Base-by-base conservation (phyloP, 2,329 filamentous ascomycete species). In the Tolypocladium nubicola region DNA sequence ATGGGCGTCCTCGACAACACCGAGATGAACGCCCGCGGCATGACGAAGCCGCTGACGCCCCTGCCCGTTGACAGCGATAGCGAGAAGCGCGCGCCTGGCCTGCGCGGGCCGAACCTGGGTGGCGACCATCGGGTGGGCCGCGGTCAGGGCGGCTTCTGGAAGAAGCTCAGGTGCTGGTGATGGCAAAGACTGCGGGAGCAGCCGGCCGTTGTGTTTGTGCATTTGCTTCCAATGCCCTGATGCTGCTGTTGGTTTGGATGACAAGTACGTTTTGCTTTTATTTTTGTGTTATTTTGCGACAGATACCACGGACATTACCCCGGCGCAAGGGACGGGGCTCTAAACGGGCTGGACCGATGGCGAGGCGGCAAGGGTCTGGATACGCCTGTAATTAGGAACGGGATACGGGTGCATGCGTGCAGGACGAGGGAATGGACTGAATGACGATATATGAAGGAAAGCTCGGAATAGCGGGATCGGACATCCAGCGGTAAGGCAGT, bases 41-140 rank as follows among this genome's bases (percentile, higher is more conserved):
- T 80, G 71, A 84, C 82, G 23, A 82, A 81, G 71, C 81, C 82
- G 30, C 66, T 84, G 54, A 81, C 78, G 21, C 82, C 82, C 33
- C 68, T 84, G 55, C 77, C 78, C 1, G 65, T 65, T 5, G 65
- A 65, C n/a, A 63, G 60, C 13, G 66, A 69, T 35, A 66, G 68
- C 40, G 76, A 80, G 67, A 79, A 80, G 67, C 66, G 77, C n/a
- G 74, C 69, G 0, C 73, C 75, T 0, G 74, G 79, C 21, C 65
- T 76, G 9, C 72, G 76, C 33, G 76, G 76, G 1, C 73, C 75
- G 13, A 74, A 68, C 40, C 62, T 76, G 9, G 69, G 73, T 19
- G 74, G 74, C n/a, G 73, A 77, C 26, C 72, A 71, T 33, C 72
- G 71, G 38, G 62, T 78, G 13, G 76, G 76, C 1, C 70, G 73